phyloP scores from a whole-genome alignment of 768 basidiomycete species.

The Sarcodon aspratus region DNA sequence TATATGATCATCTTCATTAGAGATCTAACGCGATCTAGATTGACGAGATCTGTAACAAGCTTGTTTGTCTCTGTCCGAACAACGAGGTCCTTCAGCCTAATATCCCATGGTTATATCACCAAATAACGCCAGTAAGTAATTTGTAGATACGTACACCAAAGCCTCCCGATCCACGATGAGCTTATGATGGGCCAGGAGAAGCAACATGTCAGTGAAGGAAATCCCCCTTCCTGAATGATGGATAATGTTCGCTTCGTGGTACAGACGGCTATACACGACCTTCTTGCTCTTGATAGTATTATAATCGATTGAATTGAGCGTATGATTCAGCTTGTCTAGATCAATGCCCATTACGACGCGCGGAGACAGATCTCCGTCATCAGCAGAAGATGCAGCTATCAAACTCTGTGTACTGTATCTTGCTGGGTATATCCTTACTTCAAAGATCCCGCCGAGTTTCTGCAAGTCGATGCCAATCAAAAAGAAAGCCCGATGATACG shows the following conservation, averaged over 20 bases:
- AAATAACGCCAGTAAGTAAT: neutral
- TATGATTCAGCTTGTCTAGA: conserved; percentile 43
- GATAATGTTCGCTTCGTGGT: conserved; percentile 76
- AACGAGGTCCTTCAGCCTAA: conserved; percentile 74
- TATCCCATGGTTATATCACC: conserved; percentile 1
- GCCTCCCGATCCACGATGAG: conserved; percentile 85
- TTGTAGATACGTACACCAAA: conserved; percentile 50
- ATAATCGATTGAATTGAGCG: conserved; percentile 58
- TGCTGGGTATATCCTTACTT: conserved; percentile 73
- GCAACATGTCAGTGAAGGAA: conserved; percentile 83
- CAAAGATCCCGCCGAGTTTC: conserved; percentile 81
- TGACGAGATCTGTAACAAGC: conserved; percentile 74
- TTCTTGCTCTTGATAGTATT: conserved; percentile 51
- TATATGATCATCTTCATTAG: conserved; percentile 65
- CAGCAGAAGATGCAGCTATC: conserved; percentile 28
- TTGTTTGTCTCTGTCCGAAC: conserved; percentile 65
- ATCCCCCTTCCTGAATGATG: conserved; percentile 70
- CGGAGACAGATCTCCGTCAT: conserved; percentile 18
- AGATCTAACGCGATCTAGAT: conserved; percentile 76
- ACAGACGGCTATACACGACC: conserved; percentile 62
- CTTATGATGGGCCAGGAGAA: conserved; percentile 83
- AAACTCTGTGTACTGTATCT: conserved; percentile 57
- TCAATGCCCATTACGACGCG: conserved; percentile 45
- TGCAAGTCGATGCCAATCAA: conserved; percentile 17
- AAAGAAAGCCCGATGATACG: neutral